Evolutionary conservation across 345 rosid genomes (phyloP), one percentile per base, ranked within the genome.

Genomic region (Gossypioides kirkii): DNA sequence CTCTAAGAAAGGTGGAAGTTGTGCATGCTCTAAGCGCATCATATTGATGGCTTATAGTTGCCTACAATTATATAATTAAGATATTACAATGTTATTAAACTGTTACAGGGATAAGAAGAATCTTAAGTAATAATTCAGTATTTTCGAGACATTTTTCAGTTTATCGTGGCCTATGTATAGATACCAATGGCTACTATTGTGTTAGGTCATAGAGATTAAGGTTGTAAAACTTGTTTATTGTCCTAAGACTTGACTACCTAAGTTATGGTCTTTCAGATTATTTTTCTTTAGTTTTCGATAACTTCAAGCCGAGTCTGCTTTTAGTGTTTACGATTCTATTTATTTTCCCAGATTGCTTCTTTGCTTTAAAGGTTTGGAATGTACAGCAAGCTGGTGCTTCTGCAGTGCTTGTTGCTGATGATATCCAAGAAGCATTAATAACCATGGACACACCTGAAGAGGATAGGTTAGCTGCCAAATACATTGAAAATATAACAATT

Each of bases 321-420:
- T 20, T 26, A 59, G 53, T 54, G 47, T 61, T 68, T 70, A 50
- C 78, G 38, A 73, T 78, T 61, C 76, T 78, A 1, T 25, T 26
- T 49, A 49, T 68, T 68, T 66, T 77, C 71, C 79, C 86, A 95
- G 99, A 91, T 84, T 95, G 98, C 80, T 91, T 89, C 80, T 95
- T 95, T 53, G 92, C 99, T 47, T 82, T 91, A 77, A 95, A 95
- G 83, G 98, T 89, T 1, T 95, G 97, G 97, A 95, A 92, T 81
- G 96, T 90, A 38, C 99, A 95, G 82, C 87, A 87, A 80, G 98
- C 90, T 0, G 97, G 98, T 45, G 99, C 99, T 69, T 88, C 98
- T 26, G 99, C 98, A 36, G 97, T 89, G 56, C 98, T 95, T 76
- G 97, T 95, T 41, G 96, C 97, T 0, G 98, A 95, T 76, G 76